Percentiles rank a stretch among this genome's conserved stretches.
phyloP scores from a whole-genome alignment of 352 stramenopile genomes.

The Phytopythium vexans region DNA sequence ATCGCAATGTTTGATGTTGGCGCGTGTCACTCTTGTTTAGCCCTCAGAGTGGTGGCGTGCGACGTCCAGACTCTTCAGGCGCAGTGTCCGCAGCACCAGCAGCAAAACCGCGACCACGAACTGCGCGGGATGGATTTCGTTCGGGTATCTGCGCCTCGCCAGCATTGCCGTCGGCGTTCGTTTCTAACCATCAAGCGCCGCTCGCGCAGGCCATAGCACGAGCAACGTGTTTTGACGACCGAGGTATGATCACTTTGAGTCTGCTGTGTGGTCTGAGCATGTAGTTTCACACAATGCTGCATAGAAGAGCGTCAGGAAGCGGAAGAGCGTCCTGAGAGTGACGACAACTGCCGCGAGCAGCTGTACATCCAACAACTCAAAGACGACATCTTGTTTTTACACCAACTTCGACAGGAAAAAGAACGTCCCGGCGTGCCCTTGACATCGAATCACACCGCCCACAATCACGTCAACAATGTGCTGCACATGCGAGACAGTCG shows the following conservation, averaged over 20 bases:
- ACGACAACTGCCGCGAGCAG: slow-evolving; percentile 19
- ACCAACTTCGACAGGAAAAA: slow-evolving; percentile 20
- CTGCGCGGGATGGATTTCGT: slow-evolving; percentile 37
- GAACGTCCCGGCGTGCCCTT: neutral
- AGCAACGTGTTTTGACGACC: too few species aligned
- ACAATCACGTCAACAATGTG: slow-evolving; percentile 61
- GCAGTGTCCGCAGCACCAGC: neutral
- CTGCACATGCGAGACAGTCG: slow-evolving; percentile 48
- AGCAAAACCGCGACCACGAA: slow-evolving; percentile 44
- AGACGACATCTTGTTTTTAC: slow-evolving; percentile 41
- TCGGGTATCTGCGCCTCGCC: neutral
- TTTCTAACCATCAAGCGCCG: neutral
- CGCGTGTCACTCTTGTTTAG: slow-evolving; percentile 11
- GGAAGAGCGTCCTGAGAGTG: neutral
- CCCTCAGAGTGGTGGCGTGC: slow-evolving; percentile 49
- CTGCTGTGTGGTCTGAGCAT: neutral
- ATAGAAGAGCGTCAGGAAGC: slow-evolving; percentile 5
- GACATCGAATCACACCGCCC: slow-evolving; percentile 5
- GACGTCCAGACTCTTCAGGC: slow-evolving; percentile 16
- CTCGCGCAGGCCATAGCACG: neutral
- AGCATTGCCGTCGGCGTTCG: neutral
- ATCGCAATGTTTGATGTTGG: neutral
- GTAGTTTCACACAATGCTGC: neutral
- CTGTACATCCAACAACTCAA: slow-evolving; percentile 61
- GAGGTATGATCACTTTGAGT: neutral